Conservation (phyloP, 768 basidiomycete species). For the Boletus reticuloceps region DNA sequence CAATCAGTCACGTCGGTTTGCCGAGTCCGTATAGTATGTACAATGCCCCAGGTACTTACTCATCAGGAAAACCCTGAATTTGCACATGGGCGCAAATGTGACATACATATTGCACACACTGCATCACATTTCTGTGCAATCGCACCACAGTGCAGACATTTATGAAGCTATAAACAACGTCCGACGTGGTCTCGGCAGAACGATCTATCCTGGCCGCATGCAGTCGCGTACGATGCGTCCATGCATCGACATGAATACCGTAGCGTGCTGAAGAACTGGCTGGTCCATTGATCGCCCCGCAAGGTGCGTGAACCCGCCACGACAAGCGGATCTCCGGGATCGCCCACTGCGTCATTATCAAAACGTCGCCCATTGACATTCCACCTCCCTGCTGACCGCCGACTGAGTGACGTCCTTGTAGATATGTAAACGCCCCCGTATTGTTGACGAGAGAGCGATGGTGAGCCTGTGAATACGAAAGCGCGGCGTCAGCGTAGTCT, state of each 20-base stretch:
- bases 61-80: too few species aligned
- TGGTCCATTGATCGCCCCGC: too few species aligned
- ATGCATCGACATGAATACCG: too few species aligned
- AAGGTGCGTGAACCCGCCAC: too few species aligned
- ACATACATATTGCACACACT: too few species aligned
- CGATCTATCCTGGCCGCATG: background rate
- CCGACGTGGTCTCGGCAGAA: background rate
- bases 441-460: background rate
- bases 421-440: background rate
- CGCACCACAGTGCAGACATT: too few species aligned
- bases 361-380: background rate
- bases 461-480: background rate
- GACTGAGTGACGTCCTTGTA: background rate
- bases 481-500: background rate
- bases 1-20: too few species aligned
- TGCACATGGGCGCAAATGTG: too few species aligned
- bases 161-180: too few species aligned
- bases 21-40: background rate
- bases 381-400: constrained; percentile 2
- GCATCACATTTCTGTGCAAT: too few species aligned
- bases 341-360: background rate
- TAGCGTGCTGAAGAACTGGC: too few species aligned
- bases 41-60: background rate
- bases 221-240: background rate
- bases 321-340: too few species aligned